These are phyloP conservation scores for Angophora floribunda DNA, from an alignment of 345 rosid genomes.

Conservation along the genomic window DNA sequence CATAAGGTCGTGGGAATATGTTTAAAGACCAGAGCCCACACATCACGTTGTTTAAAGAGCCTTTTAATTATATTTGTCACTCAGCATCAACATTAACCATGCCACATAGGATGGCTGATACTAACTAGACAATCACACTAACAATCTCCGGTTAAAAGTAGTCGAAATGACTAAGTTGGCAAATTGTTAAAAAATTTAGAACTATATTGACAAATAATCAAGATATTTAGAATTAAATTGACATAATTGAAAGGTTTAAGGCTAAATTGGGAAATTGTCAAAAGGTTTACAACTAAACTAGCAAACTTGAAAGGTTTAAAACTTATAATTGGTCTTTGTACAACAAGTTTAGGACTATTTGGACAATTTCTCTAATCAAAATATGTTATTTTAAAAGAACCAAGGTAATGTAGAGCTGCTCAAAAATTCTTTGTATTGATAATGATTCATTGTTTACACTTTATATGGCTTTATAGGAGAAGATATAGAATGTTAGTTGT, in stretches of 20 bases:
- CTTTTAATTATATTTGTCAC: accelerated
- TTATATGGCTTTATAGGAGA: no score
- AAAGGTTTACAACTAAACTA: not conserved
- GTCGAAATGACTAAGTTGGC: not conserved
- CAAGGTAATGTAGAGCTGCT: not conserved
- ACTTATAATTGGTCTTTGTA: accelerated
- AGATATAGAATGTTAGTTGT: no score
- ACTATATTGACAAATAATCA: no score
- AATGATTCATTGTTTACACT: no score
- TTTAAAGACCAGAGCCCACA: not conserved
- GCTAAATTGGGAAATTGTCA: no score
- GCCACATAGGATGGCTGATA: accelerated
- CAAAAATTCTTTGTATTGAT: no score
- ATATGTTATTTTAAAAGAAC: not conserved
- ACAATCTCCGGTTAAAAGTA: accelerated
- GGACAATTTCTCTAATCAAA: not conserved
- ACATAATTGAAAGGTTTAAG: not conserved
- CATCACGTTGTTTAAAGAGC: not conserved
- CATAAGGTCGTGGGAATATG: not conserved
- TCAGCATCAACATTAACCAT: accelerated
- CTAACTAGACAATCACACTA: not conserved
- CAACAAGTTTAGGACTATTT: not conserved
- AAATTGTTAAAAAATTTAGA: no score
- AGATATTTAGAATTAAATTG: no score
- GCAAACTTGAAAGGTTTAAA: accelerated